These are phyloP conservation scores for Cucurbita ficifolia DNA, from an alignment of 306 rosid genomes.

Conservation along the genomic window DNA sequence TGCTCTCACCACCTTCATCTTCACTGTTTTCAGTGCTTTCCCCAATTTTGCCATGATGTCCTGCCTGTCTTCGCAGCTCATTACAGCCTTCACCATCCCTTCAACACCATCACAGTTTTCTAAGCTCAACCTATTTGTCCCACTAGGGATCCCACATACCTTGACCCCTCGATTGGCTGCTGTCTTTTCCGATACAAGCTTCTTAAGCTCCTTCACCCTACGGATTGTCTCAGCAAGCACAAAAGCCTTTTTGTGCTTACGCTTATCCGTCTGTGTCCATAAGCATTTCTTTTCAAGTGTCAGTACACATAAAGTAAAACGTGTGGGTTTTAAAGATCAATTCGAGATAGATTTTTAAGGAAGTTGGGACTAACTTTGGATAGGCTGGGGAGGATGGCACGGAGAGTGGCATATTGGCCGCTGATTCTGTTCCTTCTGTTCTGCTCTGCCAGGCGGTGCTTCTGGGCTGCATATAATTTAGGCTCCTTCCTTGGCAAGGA, in stretches of 20 bases:
- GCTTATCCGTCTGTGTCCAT: not conserved
- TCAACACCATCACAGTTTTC: constrained; percentile 22
- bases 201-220: constrained; percentile 38
- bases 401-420: constrained; percentile 47
- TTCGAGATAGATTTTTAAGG: not conserved
- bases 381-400: constrained; percentile 33
- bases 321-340: not conserved
- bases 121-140: constrained; percentile 22
- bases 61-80: constrained; percentile 46
- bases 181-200: constrained; percentile 25
- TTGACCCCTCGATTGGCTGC: constrained; percentile 9
- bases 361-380: constrained; percentile 28
- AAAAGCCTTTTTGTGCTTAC: constrained; percentile 61
- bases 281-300: not conserved
- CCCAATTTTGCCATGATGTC: constrained; percentile 8
- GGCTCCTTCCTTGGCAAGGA: constrained; percentile 32
- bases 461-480: constrained; percentile 37
- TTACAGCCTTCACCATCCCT: constrained; percentile 33
- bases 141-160: constrained; percentile 34
- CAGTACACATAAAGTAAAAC: not conserved
- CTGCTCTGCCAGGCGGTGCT: constrained; percentile 60
- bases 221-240: constrained; percentile 40
- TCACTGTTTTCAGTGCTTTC: constrained; percentile 26
- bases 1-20: constrained; percentile 38
- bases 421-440: constrained; percentile 65